Conservation (phyloP, 495 filamentous ascomycete species). For the Neurospora africana region DNA sequence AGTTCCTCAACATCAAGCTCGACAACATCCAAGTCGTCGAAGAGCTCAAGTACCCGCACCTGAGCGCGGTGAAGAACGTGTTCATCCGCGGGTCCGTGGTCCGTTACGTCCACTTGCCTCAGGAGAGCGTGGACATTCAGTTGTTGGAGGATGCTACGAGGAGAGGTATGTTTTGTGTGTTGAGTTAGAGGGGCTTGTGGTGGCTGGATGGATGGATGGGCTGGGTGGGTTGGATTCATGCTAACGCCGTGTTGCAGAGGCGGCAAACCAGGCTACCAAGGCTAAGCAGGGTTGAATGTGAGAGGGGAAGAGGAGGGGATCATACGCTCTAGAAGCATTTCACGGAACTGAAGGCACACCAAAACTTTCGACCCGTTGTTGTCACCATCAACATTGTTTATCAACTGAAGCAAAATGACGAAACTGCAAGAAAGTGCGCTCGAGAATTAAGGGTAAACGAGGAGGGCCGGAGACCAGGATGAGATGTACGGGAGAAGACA, state of each 20-base stretch:
- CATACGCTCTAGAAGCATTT: not conserved
- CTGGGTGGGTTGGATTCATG: not conserved
- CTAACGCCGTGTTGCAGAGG: slow-evolving; percentile 19
- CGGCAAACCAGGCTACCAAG: slow-evolving; percentile 32
- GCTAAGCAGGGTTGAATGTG: slow-evolving; percentile 29
- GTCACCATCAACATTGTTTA: not conserved
- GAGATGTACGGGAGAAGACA: not conserved
- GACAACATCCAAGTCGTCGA: slow-evolving; percentile 89
- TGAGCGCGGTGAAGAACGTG: slow-evolving; percentile 92
- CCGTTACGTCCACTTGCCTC: slow-evolving; percentile 85
- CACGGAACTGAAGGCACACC: not conserved
- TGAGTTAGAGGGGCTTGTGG: not conserved
- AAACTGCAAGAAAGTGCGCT: not conserved
- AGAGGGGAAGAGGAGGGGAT: not conserved
- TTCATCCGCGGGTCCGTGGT: slow-evolving; percentile 97
- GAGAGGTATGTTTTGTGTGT: slow-evolving; percentile 52
- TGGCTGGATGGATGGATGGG: not conserved
- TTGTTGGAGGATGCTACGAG: slow-evolving; percentile 92
- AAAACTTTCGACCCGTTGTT: not conserved
- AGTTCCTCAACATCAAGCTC: slow-evolving; percentile 98
- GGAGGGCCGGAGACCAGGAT: too few relatives aligned
- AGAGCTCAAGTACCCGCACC: slow-evolving; percentile 82
- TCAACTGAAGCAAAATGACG: not conserved
- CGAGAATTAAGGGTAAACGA: not conserved
- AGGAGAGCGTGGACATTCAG: slow-evolving; percentile 76